phyloP scores from a whole-genome alignment of 495 filamentous ascomycete genomes.

The Xylaria grammica region DNA sequence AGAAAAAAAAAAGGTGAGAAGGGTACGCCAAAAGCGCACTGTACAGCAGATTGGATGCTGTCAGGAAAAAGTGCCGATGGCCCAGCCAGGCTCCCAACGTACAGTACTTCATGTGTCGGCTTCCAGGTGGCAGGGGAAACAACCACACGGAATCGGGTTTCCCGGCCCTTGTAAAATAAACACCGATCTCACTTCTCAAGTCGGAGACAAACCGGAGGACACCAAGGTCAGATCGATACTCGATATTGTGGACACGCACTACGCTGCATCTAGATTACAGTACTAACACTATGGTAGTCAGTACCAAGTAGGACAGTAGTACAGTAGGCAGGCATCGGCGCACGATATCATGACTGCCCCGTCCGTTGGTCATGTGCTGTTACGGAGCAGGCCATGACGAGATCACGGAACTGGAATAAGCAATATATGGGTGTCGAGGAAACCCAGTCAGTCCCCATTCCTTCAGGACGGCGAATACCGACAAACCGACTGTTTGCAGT shows the following conservation, averaged over 20 bases:
- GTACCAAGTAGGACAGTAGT: background rate
- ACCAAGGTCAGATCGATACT: constrained; percentile 4
- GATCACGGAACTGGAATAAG: constrained; percentile 23
- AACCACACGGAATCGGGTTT: background rate
- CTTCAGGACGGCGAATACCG: constrained; percentile 8
- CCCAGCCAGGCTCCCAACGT: background rate
- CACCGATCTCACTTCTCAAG: background rate
- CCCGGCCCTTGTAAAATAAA: background rate
- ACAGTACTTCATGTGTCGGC: background rate
- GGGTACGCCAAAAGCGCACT: constrained; percentile 4
- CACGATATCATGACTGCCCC: background rate
- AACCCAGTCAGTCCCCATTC: constrained; percentile 23
- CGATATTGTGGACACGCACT: background rate
- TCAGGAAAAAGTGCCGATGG: constrained; percentile 3
- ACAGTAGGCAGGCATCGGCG: constrained; percentile 5
- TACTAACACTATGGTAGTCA: constrained; percentile 10
- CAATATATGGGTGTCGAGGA: constrained; percentile 16
- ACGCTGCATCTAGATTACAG: background rate
- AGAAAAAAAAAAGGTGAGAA: constrained; percentile 9
- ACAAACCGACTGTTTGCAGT: background rate
- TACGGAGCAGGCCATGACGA: constrained; percentile 21
- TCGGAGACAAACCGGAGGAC: constrained; percentile 19
- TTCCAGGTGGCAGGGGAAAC: background rate
- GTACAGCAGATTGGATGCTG: constrained; percentile 2
- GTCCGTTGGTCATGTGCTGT: background rate